Conservation (phyloP, 2,329 filamentous ascomycete genomes). For the Teratosphaeria zuluensis region DNA sequence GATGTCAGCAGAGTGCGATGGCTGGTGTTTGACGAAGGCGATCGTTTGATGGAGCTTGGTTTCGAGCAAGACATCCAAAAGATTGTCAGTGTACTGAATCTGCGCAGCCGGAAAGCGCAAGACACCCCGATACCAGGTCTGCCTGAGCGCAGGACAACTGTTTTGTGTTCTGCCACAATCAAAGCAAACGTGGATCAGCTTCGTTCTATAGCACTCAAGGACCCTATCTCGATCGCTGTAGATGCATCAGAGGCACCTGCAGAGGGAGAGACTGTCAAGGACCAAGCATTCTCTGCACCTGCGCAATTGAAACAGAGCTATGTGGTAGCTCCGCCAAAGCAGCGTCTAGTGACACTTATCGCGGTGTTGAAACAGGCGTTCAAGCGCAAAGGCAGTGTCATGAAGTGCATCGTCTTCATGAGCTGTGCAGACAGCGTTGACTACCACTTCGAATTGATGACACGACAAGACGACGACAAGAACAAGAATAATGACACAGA, state of each 20-base stretch:
- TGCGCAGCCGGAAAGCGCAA: constrained; percentile 51
- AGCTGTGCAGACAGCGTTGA: constrained; percentile 96
- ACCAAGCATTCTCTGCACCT: constrained; percentile 65
- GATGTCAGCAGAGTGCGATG: constrained; percentile 84
- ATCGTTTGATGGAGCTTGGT: constrained; percentile 95
- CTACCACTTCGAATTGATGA: constrained; percentile 74
- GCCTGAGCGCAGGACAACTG: constrained; percentile 67
- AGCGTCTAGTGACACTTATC: constrained; percentile 79
- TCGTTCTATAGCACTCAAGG: constrained; percentile 88
- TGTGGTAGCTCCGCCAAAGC: constrained; percentile 75
- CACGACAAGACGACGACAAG: constrained; percentile 12
- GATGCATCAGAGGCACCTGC: constrained; percentile 42
- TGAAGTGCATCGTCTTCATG: constrained; percentile 95
- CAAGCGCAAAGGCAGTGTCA: constrained; percentile 76
- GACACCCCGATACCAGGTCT: constrained; percentile 55
- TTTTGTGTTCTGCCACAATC: constrained; percentile 94
- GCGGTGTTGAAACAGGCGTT: constrained; percentile 80
- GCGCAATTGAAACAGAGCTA: constrained; percentile 92
- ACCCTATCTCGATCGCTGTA: constrained; percentile 77
- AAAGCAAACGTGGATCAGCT: constrained; percentile 94
- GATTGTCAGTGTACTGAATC: constrained; percentile 70
- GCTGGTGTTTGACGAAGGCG: constrained; percentile 91
- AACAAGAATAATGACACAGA: constrained; percentile 17
- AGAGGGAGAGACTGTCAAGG: constrained; percentile 31
- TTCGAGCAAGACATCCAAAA: constrained; percentile 90